These are phyloP conservation scores for Suillus subalutaceus DNA, from an alignment of 768 basidiomycete species.

Conservation along the genomic window DNA sequence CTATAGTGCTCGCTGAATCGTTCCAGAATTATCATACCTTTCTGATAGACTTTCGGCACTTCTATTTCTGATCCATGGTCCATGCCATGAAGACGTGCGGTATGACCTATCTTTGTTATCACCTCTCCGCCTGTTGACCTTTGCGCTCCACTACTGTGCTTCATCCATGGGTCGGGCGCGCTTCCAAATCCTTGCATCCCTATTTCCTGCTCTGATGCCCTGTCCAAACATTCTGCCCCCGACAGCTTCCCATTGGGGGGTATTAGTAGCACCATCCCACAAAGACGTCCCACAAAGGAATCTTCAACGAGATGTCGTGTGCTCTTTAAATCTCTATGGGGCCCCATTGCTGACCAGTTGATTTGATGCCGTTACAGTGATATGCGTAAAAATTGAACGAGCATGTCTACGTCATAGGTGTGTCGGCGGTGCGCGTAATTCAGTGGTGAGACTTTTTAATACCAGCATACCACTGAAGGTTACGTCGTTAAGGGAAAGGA, in stretches of 20 bases:
- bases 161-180: too few species aligned
- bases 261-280: constrained; percentile 46
- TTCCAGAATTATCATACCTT: background rate
- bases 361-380: constrained; percentile 12
- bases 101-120: constrained; percentile 9
- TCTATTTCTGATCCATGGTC: background rate
- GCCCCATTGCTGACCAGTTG: background rate
- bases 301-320: constrained; percentile 51
- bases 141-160: background rate
- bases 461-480: background rate
- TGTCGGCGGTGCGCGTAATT: background rate
- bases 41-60: background rate
- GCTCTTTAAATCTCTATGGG: constrained; percentile 18
- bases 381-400: constrained; percentile 41
- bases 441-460: background rate
- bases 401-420: constrained; percentile 20
- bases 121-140: background rate
- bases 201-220: background rate
- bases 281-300: constrained; percentile 46
- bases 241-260: constrained; percentile 49
- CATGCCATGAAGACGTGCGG: background rate
- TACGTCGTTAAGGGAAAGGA: constrained; percentile 23
- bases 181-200: background rate
- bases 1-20: background rate
- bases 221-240: background rate